Evolutionary conservation across 805 yeast species (phyloP).

Genomic region (Metschnikowia vanudenii): DNA sequence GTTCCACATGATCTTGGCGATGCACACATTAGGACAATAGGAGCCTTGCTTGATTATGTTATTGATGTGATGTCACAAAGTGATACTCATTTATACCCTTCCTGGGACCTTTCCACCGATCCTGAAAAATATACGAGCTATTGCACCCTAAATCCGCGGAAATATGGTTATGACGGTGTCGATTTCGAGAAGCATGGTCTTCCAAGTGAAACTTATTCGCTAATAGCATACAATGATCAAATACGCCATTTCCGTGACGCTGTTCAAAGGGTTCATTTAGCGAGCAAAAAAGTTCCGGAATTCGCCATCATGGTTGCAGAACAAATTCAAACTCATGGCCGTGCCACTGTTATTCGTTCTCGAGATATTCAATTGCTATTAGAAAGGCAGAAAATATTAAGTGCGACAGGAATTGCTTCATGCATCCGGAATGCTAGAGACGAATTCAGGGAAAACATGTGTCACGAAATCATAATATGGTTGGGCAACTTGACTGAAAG

Average conservation of each 20-base stretch:
- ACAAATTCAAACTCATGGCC: slow-evolving; percentile 60
- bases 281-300: slow-evolving; percentile 60
- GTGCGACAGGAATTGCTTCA: slow-evolving; percentile 62
- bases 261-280: slow-evolving; percentile 56
- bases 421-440: slow-evolving; percentile 69
- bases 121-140: slow-evolving; percentile 30
- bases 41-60: slow-evolving; percentile 53
- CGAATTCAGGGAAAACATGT: slow-evolving; percentile 76
- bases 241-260: slow-evolving; percentile 74
- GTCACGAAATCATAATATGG: slow-evolving; percentile 70
- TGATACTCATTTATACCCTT: slow-evolving; percentile 37
- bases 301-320: slow-evolving; percentile 74
- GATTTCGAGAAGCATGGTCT: slow-evolving; percentile 32
- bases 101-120: slow-evolving; percentile 25
- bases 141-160: slow-evolving; percentile 35
- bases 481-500: slow-evolving; percentile 56
- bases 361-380: slow-evolving; percentile 48
- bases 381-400: slow-evolving; percentile 54
- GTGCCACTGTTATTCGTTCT: slow-evolving; percentile 66
- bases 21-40: slow-evolving; percentile 42
- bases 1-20: slow-evolving; percentile 46
- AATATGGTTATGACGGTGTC: slow-evolving; percentile 40
- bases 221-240: slow-evolving; percentile 77
- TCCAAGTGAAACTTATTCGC: slow-evolving; percentile 49
- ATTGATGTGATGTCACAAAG: slow-evolving; percentile 58